Base-by-base conservation (phyloP, 129 eudicot species). In the Lonicera japonica region DNA sequence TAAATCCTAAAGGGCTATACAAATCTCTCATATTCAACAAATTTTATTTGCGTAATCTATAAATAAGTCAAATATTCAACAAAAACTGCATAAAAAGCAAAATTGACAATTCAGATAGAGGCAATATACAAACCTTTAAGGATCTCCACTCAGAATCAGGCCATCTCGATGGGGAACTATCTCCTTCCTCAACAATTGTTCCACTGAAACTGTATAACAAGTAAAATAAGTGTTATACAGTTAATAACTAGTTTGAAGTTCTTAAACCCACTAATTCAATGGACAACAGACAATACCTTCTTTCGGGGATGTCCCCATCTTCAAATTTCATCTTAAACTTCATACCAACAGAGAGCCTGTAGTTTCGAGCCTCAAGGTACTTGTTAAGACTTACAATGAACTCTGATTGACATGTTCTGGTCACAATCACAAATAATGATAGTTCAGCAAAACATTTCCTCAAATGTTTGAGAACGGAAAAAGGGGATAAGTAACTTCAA, bases 131-230 rank as follows among this genome's bases (percentile, higher is more conserved):
- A 47, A 92, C 99, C 96, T 92, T 92, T 59, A 88, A 68, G 36
- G 90, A 92, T 80, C 99, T 83, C 99, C 99, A 92, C 58, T 87
- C 99, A 55, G 96, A 92, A 70, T 83, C 88, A 16, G 64, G 77
- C 99, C 99, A 92, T 60, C 83, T 75, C 8, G 96, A 80, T 63
- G 96, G 73, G 65, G 81, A 45, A 25, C 63, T 67, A 71, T 92
- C 90, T 43, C 66, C 88, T 58, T 85, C 86, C 19, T 96, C 99
- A 74, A 92, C 92, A 64, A 92, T 92, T 57, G 95, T 92, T 70
- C 99, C 99, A 70, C 95, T 88, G 72, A 85, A 92, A 82, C 97
- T 90, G 83, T 48, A 74, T 60, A n/a, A n/a, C n/a, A 3, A 67
- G 68, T 66, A 21, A 11, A 39, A n/a, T n/a, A n/a, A 23, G n/a